Evolutionary conservation across 495 filamentous ascomycete species (phyloP), one percentile per base, ranked within the genome.

Genomic region (Parachaetomium inaequale): DNA sequence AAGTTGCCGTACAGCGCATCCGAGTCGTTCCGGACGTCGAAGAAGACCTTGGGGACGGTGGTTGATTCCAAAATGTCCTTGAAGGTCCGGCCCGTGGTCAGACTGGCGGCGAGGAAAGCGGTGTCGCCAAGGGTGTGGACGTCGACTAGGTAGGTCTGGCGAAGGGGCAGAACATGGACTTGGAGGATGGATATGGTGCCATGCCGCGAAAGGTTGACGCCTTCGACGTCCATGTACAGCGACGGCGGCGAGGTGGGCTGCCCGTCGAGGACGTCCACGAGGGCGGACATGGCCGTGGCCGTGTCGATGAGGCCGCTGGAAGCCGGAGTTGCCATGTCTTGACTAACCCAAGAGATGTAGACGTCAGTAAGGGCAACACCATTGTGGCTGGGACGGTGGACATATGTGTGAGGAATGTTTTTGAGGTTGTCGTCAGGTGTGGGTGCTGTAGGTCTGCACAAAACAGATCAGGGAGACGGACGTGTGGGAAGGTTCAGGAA

Each of bases 161-260:
- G 3, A 15, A 21, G 14, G 3, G 62, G 66, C 14, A 36, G 34
- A 58, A 78, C 61, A 45, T 68, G 68, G 17, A 84, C 29, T n/a
- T 76, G 68, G 0, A 87, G 59, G 51, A 86, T 74, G 10, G 81
- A 84, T 3, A 86, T 69, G 17, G 73, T 74, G 38, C 84, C 82
- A 11, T 81, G 49, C 0, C 82, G 73, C 28, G 55, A 74, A 38
- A 85, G 79, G 7, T 73, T 65, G 15, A 77, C 70, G 10, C 84
- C 85, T 71, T 85, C 84, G 11, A 86, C 66, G 63, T 86, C 83
- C 45, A 85, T 55, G 68, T 81, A 86, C 3, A 85, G 65, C 1
- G 78, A 75, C 21, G 78, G 76, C 26, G 54, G 54, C 4, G 12
- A 8, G 14, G 53, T 56, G 14, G 53, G 53, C 51, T n/a, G 31